These are phyloP conservation scores for Suhomyces kilbournensis DNA, from an alignment of 805 yeast species.

Conservation along the genomic window DNA sequence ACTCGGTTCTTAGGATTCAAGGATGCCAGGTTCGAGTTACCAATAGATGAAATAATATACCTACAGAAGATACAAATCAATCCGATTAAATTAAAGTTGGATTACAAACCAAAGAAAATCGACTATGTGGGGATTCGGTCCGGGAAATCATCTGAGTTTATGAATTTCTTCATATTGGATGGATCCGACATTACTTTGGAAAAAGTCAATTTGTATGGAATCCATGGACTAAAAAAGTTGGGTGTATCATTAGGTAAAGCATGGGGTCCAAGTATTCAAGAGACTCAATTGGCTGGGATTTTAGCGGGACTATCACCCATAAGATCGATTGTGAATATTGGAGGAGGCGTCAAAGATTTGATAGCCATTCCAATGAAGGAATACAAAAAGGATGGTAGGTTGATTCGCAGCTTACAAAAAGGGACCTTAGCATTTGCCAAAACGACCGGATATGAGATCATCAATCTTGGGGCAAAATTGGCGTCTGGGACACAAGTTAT, in stretches of 20 bases:
- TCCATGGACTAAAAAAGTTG: conserved; percentile 68
- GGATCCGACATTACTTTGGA: conserved; percentile 73
- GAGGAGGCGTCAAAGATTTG: conserved; percentile 72
- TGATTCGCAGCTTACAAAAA: conserved; percentile 66
- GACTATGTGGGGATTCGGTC: conserved; percentile 83
- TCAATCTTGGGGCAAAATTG: conserved; percentile 77
- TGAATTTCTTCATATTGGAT: conserved; percentile 85
- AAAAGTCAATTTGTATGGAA: conserved; percentile 65
- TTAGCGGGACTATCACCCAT: conserved; percentile 84
- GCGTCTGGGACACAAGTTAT: conserved; percentile 86
- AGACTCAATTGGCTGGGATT: conserved; percentile 77
- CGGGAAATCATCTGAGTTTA: conserved; percentile 81
- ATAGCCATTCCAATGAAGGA: conserved; percentile 73
- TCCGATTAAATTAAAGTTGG: conserved; percentile 62
- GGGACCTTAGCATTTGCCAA: conserved; percentile 73
- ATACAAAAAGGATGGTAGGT: conserved; percentile 67
- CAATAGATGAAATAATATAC: conserved; percentile 64
- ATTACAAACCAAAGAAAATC: conserved; percentile 87
- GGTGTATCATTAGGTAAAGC: conserved; percentile 54
- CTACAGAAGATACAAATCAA: conserved; percentile 66
- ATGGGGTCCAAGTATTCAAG: conserved; percentile 87
- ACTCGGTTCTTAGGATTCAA: conserved; percentile 78
- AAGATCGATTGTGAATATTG: conserved; percentile 69
- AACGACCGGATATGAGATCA: conserved; percentile 74
- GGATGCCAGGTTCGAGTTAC: conserved; percentile 62